phyloP scores from a whole-genome alignment of 164 flowering plant genomes.

The Tinospora cordifolia region DNA sequence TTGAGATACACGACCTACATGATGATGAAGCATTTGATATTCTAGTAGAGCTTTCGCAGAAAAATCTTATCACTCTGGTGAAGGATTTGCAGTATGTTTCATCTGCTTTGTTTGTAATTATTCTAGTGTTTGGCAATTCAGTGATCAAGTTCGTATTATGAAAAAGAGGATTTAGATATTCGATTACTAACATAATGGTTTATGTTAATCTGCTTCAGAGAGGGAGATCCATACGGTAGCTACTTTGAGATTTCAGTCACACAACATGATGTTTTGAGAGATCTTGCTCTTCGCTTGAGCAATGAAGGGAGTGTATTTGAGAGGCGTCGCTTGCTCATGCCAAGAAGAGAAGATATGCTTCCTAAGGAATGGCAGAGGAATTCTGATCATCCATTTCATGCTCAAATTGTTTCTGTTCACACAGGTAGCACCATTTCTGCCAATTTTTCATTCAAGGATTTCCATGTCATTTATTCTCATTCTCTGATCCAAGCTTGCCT shows the following conservation, averaged over 20 bases:
- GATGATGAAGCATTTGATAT: constrained; percentile 23
- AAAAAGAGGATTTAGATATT: background rate
- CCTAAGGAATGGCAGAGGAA: constrained; percentile 69
- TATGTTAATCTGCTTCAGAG: constrained; percentile 24
- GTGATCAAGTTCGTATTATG: background rate
- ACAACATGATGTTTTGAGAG: constrained; percentile 75
- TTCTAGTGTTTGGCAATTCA: background rate
- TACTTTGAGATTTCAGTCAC: constrained; percentile 52
- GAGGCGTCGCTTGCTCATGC: constrained; percentile 54
- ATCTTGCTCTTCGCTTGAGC: constrained; percentile 59
- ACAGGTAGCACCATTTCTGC: constrained; percentile 40
- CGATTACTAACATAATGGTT: no score
- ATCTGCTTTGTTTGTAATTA: background rate
- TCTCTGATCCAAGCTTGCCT: background rate
- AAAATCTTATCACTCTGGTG: constrained; percentile 18
- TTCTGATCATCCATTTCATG: constrained; percentile 44
- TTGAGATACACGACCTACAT: constrained; percentile 26
- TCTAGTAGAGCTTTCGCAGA: constrained; percentile 23
- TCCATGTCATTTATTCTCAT: background rate
- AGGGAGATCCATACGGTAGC: constrained; percentile 53
- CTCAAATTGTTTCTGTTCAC: constrained; percentile 62
- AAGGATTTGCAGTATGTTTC: constrained; percentile 44
- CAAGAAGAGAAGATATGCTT: constrained; percentile 43
- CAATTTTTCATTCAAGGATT: background rate
- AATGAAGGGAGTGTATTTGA: constrained; percentile 29